Percentiles rank a stretch among this genome's conserved stretches.
Evolutionary conservation across 2,329 filamentous ascomycete species (phyloP).

Genomic region (Phoma sp.): DNA sequence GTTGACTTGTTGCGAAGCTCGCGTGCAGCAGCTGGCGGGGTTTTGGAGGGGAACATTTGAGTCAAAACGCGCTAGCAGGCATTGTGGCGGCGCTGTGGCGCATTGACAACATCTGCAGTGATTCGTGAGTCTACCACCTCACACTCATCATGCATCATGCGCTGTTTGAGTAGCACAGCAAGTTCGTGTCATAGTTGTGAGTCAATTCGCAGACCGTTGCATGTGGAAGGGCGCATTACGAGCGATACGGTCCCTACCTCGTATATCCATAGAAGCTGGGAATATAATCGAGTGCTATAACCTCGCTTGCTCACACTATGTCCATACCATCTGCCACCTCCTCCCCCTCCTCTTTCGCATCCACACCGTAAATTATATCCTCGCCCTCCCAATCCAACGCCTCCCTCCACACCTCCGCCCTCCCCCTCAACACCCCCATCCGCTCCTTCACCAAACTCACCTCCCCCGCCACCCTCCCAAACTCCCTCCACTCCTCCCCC

Average conservation of each 20-base stretch:
- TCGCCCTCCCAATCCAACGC: conserved; percentile 26
- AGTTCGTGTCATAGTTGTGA: not conserved
- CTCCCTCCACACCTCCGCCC: conserved; percentile 25
- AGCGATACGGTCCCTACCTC: too few species aligned
- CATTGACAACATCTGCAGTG: not conserved
- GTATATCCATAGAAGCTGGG: too few species aligned
- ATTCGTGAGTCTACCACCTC: not conserved
- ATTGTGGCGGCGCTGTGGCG: conserved; percentile 14
- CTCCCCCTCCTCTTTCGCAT: not conserved
- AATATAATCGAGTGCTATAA: too few species aligned
- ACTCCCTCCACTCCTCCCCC: conserved; percentile 21
- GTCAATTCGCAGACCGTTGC: not conserved
- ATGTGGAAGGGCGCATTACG: too few species aligned
- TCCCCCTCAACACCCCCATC: conserved; percentile 22
- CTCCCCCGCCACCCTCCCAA: conserved; percentile 19
- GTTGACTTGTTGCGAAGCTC: conserved; percentile 13
- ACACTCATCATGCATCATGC: not conserved
- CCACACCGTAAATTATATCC: conserved; percentile 1
- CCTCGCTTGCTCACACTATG: not conserved
- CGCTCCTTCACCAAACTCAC: conserved; percentile 20
- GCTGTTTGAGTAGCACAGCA: not conserved
- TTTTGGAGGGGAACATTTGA: conserved; percentile 33
- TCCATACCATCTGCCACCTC: not conserved
- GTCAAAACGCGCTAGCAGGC: conserved; percentile 30
- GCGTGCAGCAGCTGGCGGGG: conserved; percentile 26